Evolutionary conservation across 1,284 basidiomycete species (phyloP), one percentile per base, ranked within the genome.

Genomic region (Butyriboletus appendiculatus): DNA sequence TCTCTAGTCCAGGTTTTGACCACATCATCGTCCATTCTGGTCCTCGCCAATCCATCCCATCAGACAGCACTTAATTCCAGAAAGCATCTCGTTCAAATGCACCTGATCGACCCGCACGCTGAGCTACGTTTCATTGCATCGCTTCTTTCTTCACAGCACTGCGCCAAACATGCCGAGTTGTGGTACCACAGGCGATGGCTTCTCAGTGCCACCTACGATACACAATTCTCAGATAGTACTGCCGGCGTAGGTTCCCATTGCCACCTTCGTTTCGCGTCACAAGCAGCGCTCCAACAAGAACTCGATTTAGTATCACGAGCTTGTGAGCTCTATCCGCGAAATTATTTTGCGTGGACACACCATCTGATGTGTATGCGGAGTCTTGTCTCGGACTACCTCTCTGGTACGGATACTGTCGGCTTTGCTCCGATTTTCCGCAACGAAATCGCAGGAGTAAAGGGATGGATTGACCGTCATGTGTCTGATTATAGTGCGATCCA

Each of bases 131-230:
- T 84, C 58, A 74, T 67, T 2, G 70, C 73, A 33, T 72, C 78
- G 24, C 69, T 86, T 24, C 68, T 85, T 37, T 73, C 76, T n/a
- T 75, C 77, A 35, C 76, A 73, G 6, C 78, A 83, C 30, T 79
- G 75, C 58, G 75, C 80, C 37, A 89, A 88, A 69, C 78, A 86
- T 60, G 82, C 83, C 0, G 76, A 81, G 30, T 60, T 88, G 16
- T 89, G 86, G 87, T 75, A 82, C 59, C 82, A 89, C 65, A 76
- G 86, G 28, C 77, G 81, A 59, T 87, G 85, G 85, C 70, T 86
- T 37, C 73, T 88, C 10, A 24, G 42, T 60, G 59, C 24, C 63
- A 59, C 18, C 41, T 74, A 45, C 68, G 47, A 50, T n/a, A 16
- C 40, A 3, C 42, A 33, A 30, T 2, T 38, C 24, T 39, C 44